A percentile compares a stretch with the other conserved stretches of the same genome.
phyloP scores from a whole-genome alignment of 1,284 basidiomycete genomes.

The Puccinia hordei region DNA sequence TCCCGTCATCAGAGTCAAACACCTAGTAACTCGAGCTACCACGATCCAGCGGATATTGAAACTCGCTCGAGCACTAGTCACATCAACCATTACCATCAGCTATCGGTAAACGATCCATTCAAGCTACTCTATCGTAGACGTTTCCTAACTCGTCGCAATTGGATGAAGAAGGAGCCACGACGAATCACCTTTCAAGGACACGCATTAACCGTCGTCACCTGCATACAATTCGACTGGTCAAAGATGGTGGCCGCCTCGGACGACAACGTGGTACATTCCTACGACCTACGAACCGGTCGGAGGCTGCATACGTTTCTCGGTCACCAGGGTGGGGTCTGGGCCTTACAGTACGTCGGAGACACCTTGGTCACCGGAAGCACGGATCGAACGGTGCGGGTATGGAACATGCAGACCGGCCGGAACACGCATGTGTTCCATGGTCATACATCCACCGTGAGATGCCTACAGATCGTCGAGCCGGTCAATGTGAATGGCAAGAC shows the following conservation, averaged over 20 bases:
- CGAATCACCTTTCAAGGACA: constrained; percentile 81
- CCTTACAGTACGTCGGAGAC: constrained; percentile 72
- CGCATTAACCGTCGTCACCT: constrained; percentile 86
- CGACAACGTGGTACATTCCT: constrained; percentile 76
- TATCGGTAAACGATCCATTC: constrained; percentile 67
- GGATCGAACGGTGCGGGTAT: constrained; percentile 88
- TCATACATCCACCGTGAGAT: constrained; percentile 88
- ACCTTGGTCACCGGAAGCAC: constrained; percentile 89
- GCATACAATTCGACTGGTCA: constrained; percentile 84
- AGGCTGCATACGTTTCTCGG: constrained; percentile 75
- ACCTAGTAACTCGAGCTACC: not conserved
- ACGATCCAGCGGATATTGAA: not conserved
- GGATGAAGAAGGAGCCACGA: constrained; percentile 68
- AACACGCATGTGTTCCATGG: constrained; percentile 89
- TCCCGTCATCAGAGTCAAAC: not conserved
- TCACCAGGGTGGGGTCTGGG: constrained; percentile 95
- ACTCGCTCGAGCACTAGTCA: not conserved
- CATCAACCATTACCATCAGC: too few relatives aligned
- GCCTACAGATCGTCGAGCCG: constrained; percentile 83
- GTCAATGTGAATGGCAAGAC: constrained; percentile 65
- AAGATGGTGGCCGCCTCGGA: constrained; percentile 93
- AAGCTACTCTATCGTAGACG: constrained; percentile 83
- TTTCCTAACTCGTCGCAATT: constrained; percentile 74
- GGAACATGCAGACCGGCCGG: constrained; percentile 76
- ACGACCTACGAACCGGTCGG: constrained; percentile 76